A percentile compares a stretch with the other conserved stretches of the same genome.
phyloP scores from a whole-genome alignment of 495 filamentous ascomycete genomes.

The Chaetomium fimeti region DNA sequence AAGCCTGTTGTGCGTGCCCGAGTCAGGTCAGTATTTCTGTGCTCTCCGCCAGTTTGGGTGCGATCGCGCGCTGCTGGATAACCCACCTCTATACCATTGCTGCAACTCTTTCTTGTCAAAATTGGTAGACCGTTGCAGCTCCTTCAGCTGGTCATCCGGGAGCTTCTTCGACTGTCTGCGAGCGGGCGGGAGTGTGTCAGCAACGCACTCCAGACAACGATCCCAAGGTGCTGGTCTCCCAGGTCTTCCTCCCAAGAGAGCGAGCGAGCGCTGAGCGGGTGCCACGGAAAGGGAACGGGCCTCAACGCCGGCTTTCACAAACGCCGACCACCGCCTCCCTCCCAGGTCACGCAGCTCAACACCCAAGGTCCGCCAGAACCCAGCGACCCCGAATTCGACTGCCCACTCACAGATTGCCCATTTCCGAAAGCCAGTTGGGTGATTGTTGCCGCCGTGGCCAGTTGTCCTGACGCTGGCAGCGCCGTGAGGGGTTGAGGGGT shows the following conservation, averaged over 20 bases:
- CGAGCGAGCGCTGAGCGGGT: neutral
- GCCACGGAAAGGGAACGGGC: neutral
- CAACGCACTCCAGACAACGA: neutral
- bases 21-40: neutral
- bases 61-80: neutral
- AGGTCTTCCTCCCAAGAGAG: too few relatives aligned
- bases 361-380: neutral
- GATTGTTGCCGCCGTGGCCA: constrained; percentile 12
- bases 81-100: constrained; percentile 98
- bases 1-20: constrained; percentile 61
- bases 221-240: neutral
- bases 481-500: constrained; percentile 5
- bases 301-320: neutral
- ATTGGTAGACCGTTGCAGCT: constrained; percentile 93
- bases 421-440: constrained; percentile 11
- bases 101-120: constrained; percentile 99
- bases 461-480: constrained; percentile 6
- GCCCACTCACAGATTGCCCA: constrained; percentile 27
- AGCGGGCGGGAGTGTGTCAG: constrained; percentile 15
- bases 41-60: neutral
- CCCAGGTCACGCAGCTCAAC: neutral
- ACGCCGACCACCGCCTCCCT: neutral
- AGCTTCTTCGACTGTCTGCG: constrained; percentile 92
- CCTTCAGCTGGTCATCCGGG: constrained; percentile 86
- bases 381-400: neutral